Percentiles rank a stretch among this genome's conserved stretches.
These are phyloP conservation scores for Paramecium biaurelia DNA, from an alignment of 73 alveolate species.

Conservation along the genomic window DNA sequence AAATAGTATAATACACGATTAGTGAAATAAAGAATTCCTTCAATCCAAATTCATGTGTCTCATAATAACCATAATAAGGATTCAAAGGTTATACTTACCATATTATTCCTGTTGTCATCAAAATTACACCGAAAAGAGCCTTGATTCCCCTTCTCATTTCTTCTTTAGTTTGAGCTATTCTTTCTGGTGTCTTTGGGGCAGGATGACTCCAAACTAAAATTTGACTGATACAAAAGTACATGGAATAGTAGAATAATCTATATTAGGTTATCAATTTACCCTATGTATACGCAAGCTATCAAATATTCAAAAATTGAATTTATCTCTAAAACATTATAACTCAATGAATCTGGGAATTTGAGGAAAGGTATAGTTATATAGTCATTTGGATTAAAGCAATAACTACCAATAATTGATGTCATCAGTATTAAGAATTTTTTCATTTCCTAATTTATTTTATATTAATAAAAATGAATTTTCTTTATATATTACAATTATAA, in stretches of 20 bases:
- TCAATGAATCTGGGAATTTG: neutral
- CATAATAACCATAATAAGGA: slow-evolving; percentile 62
- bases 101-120: slow-evolving; percentile 8
- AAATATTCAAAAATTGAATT: neutral
- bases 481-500: neutral
- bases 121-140: slow-evolving; percentile 48
- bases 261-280: neutral
- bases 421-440: neutral
- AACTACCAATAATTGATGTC: neutral
- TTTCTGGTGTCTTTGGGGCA: neutral
- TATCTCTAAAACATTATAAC: neutral
- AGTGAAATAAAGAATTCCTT: slow-evolving; percentile 34
- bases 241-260: neutral
- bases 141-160: slow-evolving; percentile 36
- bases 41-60: slow-evolving; percentile 17
- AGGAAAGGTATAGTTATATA: neutral
- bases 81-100: slow-evolving; percentile 45
- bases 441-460: neutral
- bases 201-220: slow-evolving; percentile 9
- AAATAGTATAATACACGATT: neutral
- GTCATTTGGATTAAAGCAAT: neutral
- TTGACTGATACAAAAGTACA: neutral
- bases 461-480: neutral
- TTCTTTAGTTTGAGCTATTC: neutral
- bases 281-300: neutral